Conservation (phyloP, 2,329 filamentous ascomycete genomes). For the Tolypocladium ovalisporum region DNA sequence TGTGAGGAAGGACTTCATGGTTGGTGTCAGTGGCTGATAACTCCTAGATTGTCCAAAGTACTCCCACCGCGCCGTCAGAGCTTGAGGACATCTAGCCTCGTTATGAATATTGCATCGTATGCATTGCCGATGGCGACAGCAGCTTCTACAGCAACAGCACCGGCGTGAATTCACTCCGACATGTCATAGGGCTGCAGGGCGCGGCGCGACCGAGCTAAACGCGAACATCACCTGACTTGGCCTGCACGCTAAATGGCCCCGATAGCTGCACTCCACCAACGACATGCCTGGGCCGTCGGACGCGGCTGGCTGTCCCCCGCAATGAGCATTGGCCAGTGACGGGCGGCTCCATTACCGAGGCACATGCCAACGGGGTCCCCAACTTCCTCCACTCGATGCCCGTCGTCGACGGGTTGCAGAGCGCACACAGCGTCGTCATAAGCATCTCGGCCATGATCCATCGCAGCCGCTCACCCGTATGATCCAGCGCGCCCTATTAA, state of each 20-base stretch:
- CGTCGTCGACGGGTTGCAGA: neutral
- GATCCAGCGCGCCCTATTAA: neutral
- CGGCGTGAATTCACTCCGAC: neutral
- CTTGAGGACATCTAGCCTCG: neutral
- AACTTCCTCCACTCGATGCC: neutral
- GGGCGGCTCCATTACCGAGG: slow-evolving; percentile 15
- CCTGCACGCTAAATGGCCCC: slow-evolving; percentile 1
- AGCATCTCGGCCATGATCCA: neutral
- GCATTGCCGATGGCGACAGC: neutral
- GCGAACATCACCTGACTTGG: slow-evolving; percentile 17
- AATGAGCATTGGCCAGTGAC: slow-evolving; percentile 1
- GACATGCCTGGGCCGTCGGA: neutral
- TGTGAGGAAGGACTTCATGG: slow-evolving; percentile 49
- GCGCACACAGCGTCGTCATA: neutral
- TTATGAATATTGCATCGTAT: neutral
- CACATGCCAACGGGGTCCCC: slow-evolving; percentile 16
- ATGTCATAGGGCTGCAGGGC: neutral
- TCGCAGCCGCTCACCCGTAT: neutral
- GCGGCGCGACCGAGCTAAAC: slow-evolving; percentile 2
- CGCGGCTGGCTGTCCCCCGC: neutral
- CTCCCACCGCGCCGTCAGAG: neutral
- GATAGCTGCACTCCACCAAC: slow-evolving; percentile 6
- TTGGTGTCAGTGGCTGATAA: neutral
- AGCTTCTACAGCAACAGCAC: neutral
- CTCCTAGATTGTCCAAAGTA: neutral